phyloP scores from a whole-genome alignment of 2,329 filamentous ascomycete species.

The Talaromyces sp. region DNA sequence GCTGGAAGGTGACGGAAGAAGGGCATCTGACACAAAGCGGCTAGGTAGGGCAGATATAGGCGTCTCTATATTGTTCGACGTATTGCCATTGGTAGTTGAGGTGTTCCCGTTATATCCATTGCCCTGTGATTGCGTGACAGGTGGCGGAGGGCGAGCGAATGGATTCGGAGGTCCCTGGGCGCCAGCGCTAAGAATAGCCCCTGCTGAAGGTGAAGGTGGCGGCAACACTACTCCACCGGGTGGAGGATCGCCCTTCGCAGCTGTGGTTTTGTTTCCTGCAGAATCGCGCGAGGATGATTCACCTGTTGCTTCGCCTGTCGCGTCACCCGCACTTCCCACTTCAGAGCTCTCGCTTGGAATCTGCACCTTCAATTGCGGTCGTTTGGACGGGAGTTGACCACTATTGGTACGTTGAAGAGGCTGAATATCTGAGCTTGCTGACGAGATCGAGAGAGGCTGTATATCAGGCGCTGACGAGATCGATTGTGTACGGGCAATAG shows the following conservation, averaged over 20 bases:
- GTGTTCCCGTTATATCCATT: slow-evolving; percentile 49
- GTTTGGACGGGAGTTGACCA: slow-evolving; percentile 65
- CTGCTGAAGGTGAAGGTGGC: slow-evolving; percentile 87
- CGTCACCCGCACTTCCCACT: slow-evolving; percentile 66
- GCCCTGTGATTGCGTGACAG: slow-evolving; percentile 47
- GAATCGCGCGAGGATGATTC: slow-evolving; percentile 68
- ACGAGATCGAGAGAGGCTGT: slow-evolving; percentile 58
- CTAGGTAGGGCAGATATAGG: slow-evolving; percentile 94
- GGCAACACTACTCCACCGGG: slow-evolving; percentile 79
- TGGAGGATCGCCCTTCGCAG: slow-evolving; percentile 61
- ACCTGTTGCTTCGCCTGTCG: slow-evolving; percentile 73
- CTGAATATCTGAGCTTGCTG: slow-evolving; percentile 54
- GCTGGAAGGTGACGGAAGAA: slow-evolving; percentile 85
- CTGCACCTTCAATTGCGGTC: slow-evolving; percentile 87
- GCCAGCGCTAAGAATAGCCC: slow-evolving; percentile 82
- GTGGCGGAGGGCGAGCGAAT: slow-evolving; percentile 83
- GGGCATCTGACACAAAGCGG: slow-evolving; percentile 82
- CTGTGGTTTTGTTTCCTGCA: slow-evolving; percentile 62
- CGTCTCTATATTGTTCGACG: slow-evolving; percentile 66
- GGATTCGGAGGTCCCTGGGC: slow-evolving; percentile 93
- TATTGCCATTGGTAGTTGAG: slow-evolving; percentile 16
- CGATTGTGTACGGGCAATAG: slow-evolving; percentile 51
- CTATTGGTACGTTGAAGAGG: slow-evolving; percentile 81
- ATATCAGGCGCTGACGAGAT: slow-evolving; percentile 70
- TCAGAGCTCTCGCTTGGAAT: slow-evolving; percentile 92